Evolutionary conservation across 1,139 yeast species (phyloP).

Genomic region (Pichia cactophila): DNA sequence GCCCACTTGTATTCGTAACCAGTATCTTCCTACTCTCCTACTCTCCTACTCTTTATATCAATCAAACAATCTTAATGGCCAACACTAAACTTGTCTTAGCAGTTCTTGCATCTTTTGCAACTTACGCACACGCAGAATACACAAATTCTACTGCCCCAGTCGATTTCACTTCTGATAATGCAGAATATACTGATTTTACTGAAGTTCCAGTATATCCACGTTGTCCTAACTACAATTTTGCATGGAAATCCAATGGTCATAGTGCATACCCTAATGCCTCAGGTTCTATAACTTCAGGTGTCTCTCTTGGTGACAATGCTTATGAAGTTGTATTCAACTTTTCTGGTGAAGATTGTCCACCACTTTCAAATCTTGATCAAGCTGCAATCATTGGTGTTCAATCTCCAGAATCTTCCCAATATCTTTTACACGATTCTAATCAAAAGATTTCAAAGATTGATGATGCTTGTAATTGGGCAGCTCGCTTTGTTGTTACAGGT

Average conservation of each 20-base stretch:
- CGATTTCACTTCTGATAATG: conserved; percentile 10
- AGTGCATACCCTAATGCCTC: conserved; percentile 11
- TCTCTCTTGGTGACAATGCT: conserved; percentile 7
- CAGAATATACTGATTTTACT: conserved; percentile 1
- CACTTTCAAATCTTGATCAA: conserved; percentile 12
- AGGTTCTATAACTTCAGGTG: conserved; percentile 7
- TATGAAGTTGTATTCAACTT: conserved; percentile 12
- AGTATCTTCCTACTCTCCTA: no score
- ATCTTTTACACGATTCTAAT: conserved; percentile 17
- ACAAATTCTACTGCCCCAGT: conserved; percentile 4
- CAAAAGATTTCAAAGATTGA: conserved; percentile 16
- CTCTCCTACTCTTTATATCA: no score
- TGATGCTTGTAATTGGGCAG: conserved; percentile 22
- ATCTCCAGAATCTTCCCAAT: conserved; percentile 11
- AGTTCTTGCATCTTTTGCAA: background rate
- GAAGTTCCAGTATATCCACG: conserved; percentile 5
- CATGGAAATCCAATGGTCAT: conserved; percentile 14
- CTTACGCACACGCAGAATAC: background rate
- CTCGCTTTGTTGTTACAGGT: conserved; percentile 21
- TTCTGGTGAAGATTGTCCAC: conserved; percentile 8
- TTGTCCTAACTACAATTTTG: conserved; percentile 23
- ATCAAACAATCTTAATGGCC: background rate
- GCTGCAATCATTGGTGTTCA: conserved; percentile 15
- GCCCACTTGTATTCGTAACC: no score
- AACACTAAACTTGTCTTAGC: conserved; percentile 1